A percentile compares a stretch with the other conserved stretches of the same genome.
Conservation (phyloP, 2,329 filamentous ascomycete genomes). For the Periconia digitata region DNA sequence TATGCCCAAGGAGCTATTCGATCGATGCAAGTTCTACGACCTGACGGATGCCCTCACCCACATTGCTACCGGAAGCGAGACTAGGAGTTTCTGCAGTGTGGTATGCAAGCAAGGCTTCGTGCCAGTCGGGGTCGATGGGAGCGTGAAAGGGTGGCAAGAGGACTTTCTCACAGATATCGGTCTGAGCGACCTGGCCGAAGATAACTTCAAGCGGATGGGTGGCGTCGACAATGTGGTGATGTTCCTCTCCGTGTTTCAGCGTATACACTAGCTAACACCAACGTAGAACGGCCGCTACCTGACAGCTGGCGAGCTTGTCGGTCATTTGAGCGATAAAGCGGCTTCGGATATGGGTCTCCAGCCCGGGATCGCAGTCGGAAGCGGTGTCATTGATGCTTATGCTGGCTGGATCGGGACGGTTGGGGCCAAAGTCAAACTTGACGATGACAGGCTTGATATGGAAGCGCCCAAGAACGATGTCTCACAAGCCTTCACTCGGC, state of each 20-base stretch:
- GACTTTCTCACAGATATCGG: conserved; percentile 90
- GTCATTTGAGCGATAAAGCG: conserved; percentile 79
- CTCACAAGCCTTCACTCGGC: conserved; percentile 86
- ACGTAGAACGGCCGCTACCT: conserved; percentile 91
- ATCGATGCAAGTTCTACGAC: conserved; percentile 96
- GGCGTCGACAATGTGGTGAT: conserved; percentile 93
- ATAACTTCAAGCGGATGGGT: conserved; percentile 90
- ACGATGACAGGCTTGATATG: conserved; percentile 66
- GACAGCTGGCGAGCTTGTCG: conserved; percentile 89
- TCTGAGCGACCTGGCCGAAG: conserved; percentile 77
- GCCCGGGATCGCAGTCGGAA: conserved; percentile 86
- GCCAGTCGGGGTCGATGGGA: conserved; percentile 94
- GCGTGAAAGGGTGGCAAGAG: conserved; percentile 96
- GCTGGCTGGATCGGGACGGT: conserved; percentile 99
- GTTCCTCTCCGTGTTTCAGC: conserved; percentile 36
- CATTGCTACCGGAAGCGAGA: conserved; percentile 88
- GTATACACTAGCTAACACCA: conserved; percentile 31
- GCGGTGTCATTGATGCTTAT: conserved; percentile 96
- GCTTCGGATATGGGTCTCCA: conserved; percentile 81
- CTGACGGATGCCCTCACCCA: conserved; percentile 91
- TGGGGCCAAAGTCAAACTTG: conserved; percentile 87
- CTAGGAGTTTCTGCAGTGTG: conserved; percentile 89
- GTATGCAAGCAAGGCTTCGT: conserved; percentile 98
- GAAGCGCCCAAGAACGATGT: conserved; percentile 77
- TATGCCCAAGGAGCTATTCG: conserved; percentile 90